phyloP scores from a whole-genome alignment of 768 basidiomycete genomes.

The Tylopilus vinaceipallidus region DNA sequence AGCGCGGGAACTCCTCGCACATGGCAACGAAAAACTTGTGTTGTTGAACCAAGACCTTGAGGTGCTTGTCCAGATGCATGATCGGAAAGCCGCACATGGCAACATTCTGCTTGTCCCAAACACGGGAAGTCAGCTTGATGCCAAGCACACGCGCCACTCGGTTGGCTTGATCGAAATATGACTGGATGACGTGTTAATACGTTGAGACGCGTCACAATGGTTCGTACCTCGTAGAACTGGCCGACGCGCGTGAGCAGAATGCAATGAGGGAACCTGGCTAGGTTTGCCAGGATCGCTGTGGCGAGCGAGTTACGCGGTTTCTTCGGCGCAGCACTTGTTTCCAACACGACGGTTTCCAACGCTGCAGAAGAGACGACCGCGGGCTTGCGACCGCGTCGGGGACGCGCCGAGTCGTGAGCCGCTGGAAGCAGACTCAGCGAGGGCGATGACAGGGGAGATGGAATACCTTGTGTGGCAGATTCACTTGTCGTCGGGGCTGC shows the following conservation, averaged over 20 bases:
- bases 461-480: conserved; percentile 5
- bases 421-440: background rate
- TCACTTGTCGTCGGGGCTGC: background rate
- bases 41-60: conserved; percentile 82
- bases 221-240: conserved; percentile 87
- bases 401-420: background rate
- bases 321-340: conserved; percentile 4
- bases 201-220: background rate
- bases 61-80: conserved; percentile 77
- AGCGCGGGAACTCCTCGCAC: conserved; percentile 84
- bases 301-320: conserved; percentile 55
- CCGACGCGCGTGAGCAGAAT: conserved; percentile 90
- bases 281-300: conserved; percentile 66
- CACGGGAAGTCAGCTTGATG: conserved; percentile 79
- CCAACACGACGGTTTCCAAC: background rate
- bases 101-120: conserved; percentile 67
- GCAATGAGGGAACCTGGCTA: conserved; percentile 80
- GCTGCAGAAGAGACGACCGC: background rate
- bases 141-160: conserved; percentile 74
- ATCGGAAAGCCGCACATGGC: conserved; percentile 93
- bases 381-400: conserved; percentile 21
- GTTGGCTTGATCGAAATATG: conserved; percentile 89
- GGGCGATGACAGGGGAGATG: background rate
- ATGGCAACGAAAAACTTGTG: conserved; percentile 85
- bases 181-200: conserved; percentile 44